Base-by-base conservation (phyloP, 306 rosid genomes). In the Parietaria judaica region DNA sequence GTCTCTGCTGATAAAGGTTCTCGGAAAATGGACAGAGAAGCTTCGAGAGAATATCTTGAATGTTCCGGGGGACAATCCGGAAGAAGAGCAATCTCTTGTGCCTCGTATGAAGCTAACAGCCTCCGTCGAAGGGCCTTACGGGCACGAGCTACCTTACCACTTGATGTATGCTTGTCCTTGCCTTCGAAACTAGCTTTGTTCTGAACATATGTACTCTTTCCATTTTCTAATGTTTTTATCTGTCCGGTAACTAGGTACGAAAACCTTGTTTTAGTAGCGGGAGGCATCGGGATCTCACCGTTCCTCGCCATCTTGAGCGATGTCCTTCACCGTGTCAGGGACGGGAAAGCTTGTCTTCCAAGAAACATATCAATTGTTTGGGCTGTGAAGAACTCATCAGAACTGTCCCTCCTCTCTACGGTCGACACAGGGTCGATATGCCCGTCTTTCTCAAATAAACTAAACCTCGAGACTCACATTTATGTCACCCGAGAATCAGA, bases 221-320 rank as follows among this genome's bases (percentile, higher is more conserved):
- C 6, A 41, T 41, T 41, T 41, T 8, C 45, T 41, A 3, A 41
- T 41, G 31, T 41, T 5, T 5, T 41, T 41, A 41, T 59, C 53
- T 78, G 47, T 74, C 62, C n/a, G 31, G 31, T 23, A 66, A 44
- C 54, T 65, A 91, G 98, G 95, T 88, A 91, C 51, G 92, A 80
- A 72, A 85, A 88, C 68, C 89, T 91, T 44, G 70, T 91, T 36
- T 74, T 91, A 68, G 96, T 88, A 70, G 98, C 98, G 11, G 98
- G 98, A 43, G 98, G 98, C 50, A 88, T 91, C 62, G 98, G 98
- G 72, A 81, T 91, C 69, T 81, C 98, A 31, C 97, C 97, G 59
- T 90, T 87, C 76, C 79, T 90, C 44, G 97, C 97, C 8, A 76
- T 91, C 80, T 75, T 91, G 83, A 88, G 88, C 17, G 98, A 91